phyloP scores from a whole-genome alignment of 163 green algal genomes.

The Picocystis sp. region DNA sequence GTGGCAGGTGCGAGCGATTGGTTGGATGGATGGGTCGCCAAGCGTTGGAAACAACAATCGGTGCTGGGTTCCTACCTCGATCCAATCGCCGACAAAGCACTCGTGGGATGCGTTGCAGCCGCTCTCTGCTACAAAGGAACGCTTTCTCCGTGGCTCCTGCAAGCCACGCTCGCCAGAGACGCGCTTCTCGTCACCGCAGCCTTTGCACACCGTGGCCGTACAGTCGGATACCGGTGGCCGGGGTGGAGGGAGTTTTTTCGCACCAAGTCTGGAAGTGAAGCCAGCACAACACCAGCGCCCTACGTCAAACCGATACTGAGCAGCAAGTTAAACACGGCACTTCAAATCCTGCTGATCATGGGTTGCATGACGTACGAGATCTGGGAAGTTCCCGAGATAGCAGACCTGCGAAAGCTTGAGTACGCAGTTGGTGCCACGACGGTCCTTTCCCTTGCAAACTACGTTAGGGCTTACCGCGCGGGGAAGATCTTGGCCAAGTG shows the following conservation, averaged over 20 bases:
- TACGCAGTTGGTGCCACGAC: too few species aligned
- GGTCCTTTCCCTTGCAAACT: too few species aligned
- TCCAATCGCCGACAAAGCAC: conserved; percentile 76
- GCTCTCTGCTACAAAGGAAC: conserved; percentile 43
- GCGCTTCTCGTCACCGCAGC: conserved; percentile 35
- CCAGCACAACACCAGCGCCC: conserved; percentile 4
- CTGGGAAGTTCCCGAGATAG: too few species aligned
- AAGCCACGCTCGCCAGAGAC: conserved; percentile 53
- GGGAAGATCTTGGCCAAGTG: too few species aligned
- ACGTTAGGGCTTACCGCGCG: too few species aligned
- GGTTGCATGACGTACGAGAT: conserved; percentile 32
- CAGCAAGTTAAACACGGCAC: conserved; percentile 71
- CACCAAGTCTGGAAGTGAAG: conserved; percentile 13
- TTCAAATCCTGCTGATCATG: conserved; percentile 59
- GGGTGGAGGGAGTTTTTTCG: conserved; percentile 43
- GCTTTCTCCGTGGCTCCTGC: conserved; percentile 37
- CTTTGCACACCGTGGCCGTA: conserved; percentile 16
- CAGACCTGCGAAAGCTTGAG: too few species aligned
- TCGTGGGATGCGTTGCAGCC: conserved; percentile 44
- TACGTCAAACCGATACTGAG: conserved; percentile 36
- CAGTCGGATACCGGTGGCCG: conserved; percentile 25
- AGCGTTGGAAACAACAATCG: conserved; percentile 34
- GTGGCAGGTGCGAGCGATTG: conserved; percentile 46
- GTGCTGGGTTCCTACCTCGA: conserved; percentile 85
- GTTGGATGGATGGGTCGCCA: conserved; percentile 60